Percentiles rank a stretch among this genome's conserved stretches.
Conservation (phyloP, 2,329 filamentous ascomycete species). For the Sporothrix protearum region DNA sequence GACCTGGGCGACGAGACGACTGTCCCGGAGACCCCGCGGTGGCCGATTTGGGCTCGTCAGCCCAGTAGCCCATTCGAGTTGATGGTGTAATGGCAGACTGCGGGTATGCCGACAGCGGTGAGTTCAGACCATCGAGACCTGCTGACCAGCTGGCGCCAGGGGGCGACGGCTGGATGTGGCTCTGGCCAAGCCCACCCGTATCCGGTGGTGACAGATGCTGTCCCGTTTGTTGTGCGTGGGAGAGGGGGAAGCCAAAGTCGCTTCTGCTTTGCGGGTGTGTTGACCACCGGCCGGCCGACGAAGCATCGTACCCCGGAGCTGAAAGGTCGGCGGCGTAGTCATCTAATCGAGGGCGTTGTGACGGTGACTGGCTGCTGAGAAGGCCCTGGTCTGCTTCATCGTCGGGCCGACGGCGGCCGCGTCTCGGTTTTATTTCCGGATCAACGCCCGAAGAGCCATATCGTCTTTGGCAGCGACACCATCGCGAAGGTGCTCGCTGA, state of each 20-base stretch:
- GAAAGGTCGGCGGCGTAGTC: constrained; percentile 31
- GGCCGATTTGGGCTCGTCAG: constrained; percentile 70
- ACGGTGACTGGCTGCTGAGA: constrained; percentile 40
- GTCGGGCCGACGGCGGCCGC: constrained; percentile 60
- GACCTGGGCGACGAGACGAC: constrained; percentile 44
- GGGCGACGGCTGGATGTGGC: constrained; percentile 33
- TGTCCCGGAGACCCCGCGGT: constrained; percentile 59
- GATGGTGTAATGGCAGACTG: constrained; percentile 72
- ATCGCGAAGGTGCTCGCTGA: constrained; percentile 66
- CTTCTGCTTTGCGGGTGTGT: constrained; percentile 43
- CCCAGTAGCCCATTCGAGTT: constrained; percentile 52
- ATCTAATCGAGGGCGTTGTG: constrained; percentile 58
- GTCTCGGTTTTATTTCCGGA: constrained; percentile 67
- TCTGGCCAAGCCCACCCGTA: not conserved
- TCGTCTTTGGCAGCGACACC: constrained; percentile 84
- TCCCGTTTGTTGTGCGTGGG: not conserved
- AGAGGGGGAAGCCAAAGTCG: constrained; percentile 37
- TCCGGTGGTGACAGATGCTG: constrained; percentile 24
- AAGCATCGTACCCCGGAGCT: constrained; percentile 43
- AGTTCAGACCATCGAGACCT: constrained; percentile 50
- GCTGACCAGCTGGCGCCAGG: constrained; percentile 43
- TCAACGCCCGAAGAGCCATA: constrained; percentile 75
- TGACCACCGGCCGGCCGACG: constrained; percentile 51
- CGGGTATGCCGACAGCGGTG: constrained; percentile 66
- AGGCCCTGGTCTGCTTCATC: constrained; percentile 48